Base-by-base conservation (phyloP, 495 filamentous ascomycete genomes). In the Echria macrotheca region DNA sequence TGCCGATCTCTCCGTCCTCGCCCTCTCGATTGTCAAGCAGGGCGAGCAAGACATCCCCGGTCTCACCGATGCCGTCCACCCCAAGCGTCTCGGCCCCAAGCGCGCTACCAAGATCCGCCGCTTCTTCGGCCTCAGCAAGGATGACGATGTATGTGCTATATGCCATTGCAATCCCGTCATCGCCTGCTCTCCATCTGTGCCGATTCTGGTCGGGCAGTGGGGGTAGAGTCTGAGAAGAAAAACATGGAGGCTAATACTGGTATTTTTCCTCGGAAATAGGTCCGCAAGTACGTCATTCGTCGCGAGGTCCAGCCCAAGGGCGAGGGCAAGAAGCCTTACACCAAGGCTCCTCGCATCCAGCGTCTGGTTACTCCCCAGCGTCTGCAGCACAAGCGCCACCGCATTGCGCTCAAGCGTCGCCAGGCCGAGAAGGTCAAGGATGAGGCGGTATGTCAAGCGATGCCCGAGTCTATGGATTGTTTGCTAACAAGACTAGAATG, bases 331-430 rank as follows among this genome's bases (percentile, higher is more conserved):
- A 85, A 86, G 76, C 71, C 90, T 54, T 96, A 97, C 82, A 97
- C 91, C 85, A 98, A 98, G 84, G 93, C 93, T 66, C 91, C 93
- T 66, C 88, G 86, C 77, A 98, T 98, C 77, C 93, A 98, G 81
- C 87, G 93, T 69, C 87, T 98, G 63, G 87, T 98, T 63, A 98
- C 93, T 72, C 94, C 93, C 75, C 93, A 98, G 77, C 94, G 93
- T 70, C 89, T 98, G 61, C 93, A 98, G 80, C 93, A 91, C 85
- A 97, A 97, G 87, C 89, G 93, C 66, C 91, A 97, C 77, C 79
- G 87, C 61, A 79, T 91, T 61, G 91, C 93, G 63, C 83, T 98
- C 73, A 98, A 98, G 90, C 89, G 91, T 72, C 90, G 94, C 68
- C 84, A 85, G 68, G 73, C 89, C 61, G 94, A 96, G 79, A 82